A percentile compares a stretch with the other conserved stretches of the same genome.
phyloP scores from a whole-genome alignment of 1,284 basidiomycete species.

The Jaminaea rosea region DNA sequence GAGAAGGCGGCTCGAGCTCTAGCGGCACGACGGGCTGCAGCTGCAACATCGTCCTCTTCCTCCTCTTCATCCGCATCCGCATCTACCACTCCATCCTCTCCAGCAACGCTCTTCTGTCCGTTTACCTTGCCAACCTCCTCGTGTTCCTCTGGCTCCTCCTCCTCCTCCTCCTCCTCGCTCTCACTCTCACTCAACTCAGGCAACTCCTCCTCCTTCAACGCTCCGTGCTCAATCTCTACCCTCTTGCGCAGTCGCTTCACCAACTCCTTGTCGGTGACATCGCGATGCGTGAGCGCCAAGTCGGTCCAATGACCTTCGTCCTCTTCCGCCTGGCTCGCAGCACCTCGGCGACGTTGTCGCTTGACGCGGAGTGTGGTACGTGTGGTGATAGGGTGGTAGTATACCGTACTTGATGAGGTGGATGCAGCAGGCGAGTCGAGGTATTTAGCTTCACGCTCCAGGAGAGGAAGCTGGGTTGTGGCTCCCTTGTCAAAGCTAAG shows the following conservation, averaged over 20 bases:
- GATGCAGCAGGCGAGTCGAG: neutral
- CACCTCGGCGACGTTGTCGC: neutral
- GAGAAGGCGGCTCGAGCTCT: slow-evolving; percentile 1
- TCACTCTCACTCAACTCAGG: slow-evolving; percentile 1
- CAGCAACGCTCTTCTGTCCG: neutral
- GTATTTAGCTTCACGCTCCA: neutral
- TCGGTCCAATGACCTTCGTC: neutral
- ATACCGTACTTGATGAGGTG: neutral
- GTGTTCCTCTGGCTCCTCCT: slow-evolving; percentile 3
- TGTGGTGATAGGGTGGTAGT: slow-evolving; percentile 3
- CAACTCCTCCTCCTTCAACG: neutral
- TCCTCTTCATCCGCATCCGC: slow-evolving; percentile 1
- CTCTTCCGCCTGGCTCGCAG: neutral
- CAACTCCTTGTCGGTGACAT: neutral
- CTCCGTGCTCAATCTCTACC: neutral
- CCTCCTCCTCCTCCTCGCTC: slow-evolving; percentile 4
- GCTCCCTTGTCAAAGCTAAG: neutral
- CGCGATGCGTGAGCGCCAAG: neutral
- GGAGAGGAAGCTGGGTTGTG: neutral
- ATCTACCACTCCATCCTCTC: neutral
- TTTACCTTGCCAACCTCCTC: slow-evolving; percentile 8
- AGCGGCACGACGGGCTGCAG: neutral
- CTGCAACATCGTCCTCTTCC: slow-evolving; percentile 5
- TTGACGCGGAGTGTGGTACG: neutral
- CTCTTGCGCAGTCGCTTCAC: neutral